Base-by-base conservation (phyloP, 2,329 filamentous ascomycete genomes). In the Pseudocercospora fijiensis region DNA sequence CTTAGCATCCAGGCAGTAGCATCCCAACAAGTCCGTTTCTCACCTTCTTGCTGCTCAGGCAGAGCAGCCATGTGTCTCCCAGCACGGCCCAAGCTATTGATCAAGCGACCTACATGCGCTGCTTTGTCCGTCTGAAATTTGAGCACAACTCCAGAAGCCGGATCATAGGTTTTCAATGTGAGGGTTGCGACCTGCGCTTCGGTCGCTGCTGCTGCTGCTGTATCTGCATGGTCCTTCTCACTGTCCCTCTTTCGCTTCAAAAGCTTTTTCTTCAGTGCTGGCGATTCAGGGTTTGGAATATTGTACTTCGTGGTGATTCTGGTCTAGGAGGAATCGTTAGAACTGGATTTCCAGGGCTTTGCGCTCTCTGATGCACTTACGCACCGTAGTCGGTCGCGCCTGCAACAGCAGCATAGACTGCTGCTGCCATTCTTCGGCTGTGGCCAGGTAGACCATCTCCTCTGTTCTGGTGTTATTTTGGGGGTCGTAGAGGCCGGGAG, bases 91-190 rank as follows among this genome's bases (percentile, higher is more conserved):
- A 99, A 78, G 49, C 88, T 86, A 58, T 87, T 86, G 62, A 99
- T 86, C 72, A 99, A 79, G 27, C 95, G 84, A 24, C 90, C 89
- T 9, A 99, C 92, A 79, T 98, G 94, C 20, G 91, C 91, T 20
- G 90, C 91, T 79, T 96, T 96, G 75, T 89, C 89, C 37, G 95
- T 99, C 75, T 86, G 85, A 82, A 97, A 98, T 80, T 97, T 96
- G 67, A 99, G 84, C 65, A 89, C 89, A 63, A 89, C 88, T 73
- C 95, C 95, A 60, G 88, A 90, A 47, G 81, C 81, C 0, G 95
- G 90, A 76, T 97, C 91, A 80, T 88, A 98, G 4, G 95, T 95
- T 81, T 96, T 98, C 65, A 99, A 81, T 3, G 88, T 89, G 58
- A 99, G 88, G 61, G 83, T 86, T 68, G 89, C 92, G 68, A 84